Base-by-base conservation (phyloP, 805 yeast species). In the Clavispora fructus region DNA sequence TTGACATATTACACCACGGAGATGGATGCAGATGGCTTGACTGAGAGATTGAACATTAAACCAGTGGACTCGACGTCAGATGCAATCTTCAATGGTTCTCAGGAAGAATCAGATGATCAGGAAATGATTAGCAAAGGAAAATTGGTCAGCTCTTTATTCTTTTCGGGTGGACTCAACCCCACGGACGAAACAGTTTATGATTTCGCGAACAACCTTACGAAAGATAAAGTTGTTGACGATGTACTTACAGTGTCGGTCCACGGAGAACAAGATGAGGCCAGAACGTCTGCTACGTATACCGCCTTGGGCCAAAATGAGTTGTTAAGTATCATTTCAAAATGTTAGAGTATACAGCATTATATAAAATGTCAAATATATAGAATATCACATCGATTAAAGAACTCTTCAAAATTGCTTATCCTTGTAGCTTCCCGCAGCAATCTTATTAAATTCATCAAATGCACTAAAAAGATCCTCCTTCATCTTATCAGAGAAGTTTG, bases 251-350 rank as follows among this genome's bases (percentile, higher is more conserved):
- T 86, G 35, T 83, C 85, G 2, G 62, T 71, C 6, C 47, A 64
- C 40, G 64, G 63, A 11, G 51, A 60, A 9, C 84, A 82, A 17
- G 68, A 67, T 29, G 69, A 73, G 26, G 62, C 69, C 4, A 71
- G 75, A 26, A 79, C 85, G 0, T 74, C 77, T 41, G 92, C 94
- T 1, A 76, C 70, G 27, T 83, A 77, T 46, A 80, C 80, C 40
- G 79, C 84, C 25, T 74, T 75, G 49, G 94, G 94, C 55, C 75
- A 82, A 51, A 86, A 85, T 57, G 88, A 85, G 55, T 67, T 87
- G 40, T 74, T 85, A 55, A 70, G 74, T 16, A 67, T 85, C 31
- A 65, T 85, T 23, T 57, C 68, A 16, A 47, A 44, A n/a, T 44
- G 25, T 31, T 38, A 45, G 28, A 27, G 26, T 42, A 23, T 11